phyloP scores from a whole-genome alignment of 2,329 filamentous ascomycete genomes.

The Colletotrichum neosansevieriae region DNA sequence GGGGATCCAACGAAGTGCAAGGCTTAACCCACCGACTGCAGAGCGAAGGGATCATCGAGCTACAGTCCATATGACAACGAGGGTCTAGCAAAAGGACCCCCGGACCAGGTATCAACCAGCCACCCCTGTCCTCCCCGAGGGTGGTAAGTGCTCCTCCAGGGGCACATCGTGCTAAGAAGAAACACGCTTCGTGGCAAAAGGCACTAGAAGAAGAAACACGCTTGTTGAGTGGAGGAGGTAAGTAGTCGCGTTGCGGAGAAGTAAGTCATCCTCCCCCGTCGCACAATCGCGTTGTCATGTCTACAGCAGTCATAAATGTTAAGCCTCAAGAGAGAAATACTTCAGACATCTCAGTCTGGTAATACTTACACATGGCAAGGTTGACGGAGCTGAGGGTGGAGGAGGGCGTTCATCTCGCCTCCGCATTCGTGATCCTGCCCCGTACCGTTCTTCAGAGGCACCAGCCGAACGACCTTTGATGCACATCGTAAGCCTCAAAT shows the following conservation, averaged over 20 bases:
- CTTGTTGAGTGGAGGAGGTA: slow-evolving; percentile 21
- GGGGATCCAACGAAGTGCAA: slow-evolving; percentile 6
- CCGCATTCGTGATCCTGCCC: background rate
- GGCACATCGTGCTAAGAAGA: background rate
- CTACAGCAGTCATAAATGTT: background rate
- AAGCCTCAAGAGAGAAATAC: background rate
- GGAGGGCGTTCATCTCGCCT: slow-evolving; percentile 14
- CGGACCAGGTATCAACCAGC: background rate
- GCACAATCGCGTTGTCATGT: background rate
- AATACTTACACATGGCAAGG: background rate
- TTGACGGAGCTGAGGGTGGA: background rate
- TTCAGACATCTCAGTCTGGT: too few species aligned
- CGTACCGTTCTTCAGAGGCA: background rate
- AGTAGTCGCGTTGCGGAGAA: background rate
- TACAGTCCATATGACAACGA: background rate
- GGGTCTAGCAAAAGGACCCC: slow-evolving; percentile 1
- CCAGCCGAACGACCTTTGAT: slow-evolving; percentile 13
- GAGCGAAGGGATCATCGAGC: slow-evolving; percentile 6
- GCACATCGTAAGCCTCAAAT: slow-evolving; percentile 19
- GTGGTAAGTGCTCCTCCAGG: background rate
- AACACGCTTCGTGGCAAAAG: too few species aligned
- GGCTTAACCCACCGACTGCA: background rate
- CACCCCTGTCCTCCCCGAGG: background rate
- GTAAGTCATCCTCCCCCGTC: background rate
- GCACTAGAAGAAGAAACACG: background rate